Evolutionary conservation across 2,329 filamentous ascomycete species (phyloP).

Genomic region (Colletotrichum spaethianum): DNA sequence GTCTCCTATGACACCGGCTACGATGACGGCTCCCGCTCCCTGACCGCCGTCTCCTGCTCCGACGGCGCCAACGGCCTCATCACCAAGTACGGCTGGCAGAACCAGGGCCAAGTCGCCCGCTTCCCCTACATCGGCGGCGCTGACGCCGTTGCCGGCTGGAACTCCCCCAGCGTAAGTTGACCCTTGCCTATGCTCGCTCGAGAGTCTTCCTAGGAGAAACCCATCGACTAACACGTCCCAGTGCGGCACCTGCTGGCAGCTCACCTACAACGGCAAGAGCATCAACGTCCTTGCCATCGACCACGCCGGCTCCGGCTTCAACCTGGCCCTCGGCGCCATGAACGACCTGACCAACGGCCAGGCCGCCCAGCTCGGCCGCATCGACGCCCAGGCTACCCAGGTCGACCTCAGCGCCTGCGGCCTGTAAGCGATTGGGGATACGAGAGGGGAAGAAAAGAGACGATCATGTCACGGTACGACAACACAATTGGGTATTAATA

Average conservation of each 20-base stretch:
- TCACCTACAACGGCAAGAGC: slow-evolving; percentile 64
- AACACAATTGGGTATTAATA: slow-evolving; percentile 18
- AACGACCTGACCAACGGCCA: slow-evolving; percentile 68
- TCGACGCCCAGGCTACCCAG: slow-evolving; percentile 64
- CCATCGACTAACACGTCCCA: slow-evolving; percentile 41
- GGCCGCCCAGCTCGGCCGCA: slow-evolving; percentile 63
- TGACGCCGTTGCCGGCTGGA: slow-evolving; percentile 67
- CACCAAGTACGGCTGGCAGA: slow-evolving; percentile 72
- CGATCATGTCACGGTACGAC: not conserved
- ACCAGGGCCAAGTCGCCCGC: slow-evolving; percentile 63
- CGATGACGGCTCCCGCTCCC: slow-evolving; percentile 70
- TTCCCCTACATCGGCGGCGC: slow-evolving; percentile 72
- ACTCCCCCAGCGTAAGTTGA: slow-evolving; percentile 58
- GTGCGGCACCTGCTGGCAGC: slow-evolving; percentile 73
- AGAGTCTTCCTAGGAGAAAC: not conserved
- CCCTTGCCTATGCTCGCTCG: not conserved
- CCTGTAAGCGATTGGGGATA: slow-evolving; percentile 46
- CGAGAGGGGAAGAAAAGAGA: not conserved
- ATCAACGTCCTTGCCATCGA: slow-evolving; percentile 72
- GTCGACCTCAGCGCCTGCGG: slow-evolving; percentile 61
- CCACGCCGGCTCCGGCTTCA: slow-evolving; percentile 64
- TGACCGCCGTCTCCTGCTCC: slow-evolving; percentile 75
- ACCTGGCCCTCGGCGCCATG: slow-evolving; percentile 70
- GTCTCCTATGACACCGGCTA: slow-evolving; percentile 83
- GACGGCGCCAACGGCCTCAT: slow-evolving; percentile 78